A percentile compares a stretch with the other conserved stretches of the same genome.
Evolutionary conservation across 2,329 filamentous ascomycete species (phyloP).

Genomic region (Pleoardoris graminearum): DNA sequence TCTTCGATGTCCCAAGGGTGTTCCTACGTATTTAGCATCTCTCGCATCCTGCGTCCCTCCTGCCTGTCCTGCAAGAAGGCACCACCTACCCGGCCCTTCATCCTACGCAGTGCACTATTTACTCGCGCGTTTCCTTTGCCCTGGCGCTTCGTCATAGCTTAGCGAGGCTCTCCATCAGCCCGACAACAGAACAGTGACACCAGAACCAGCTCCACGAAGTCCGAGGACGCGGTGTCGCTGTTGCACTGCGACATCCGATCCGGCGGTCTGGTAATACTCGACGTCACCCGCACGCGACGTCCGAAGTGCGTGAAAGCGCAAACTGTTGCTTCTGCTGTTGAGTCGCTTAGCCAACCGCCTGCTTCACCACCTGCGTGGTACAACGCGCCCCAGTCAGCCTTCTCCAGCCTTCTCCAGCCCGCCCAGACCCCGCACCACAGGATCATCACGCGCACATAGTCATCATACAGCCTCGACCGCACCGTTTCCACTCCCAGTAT

Average conservation of each 20-base stretch:
- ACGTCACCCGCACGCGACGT: background rate
- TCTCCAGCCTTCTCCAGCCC: conserved; percentile 3
- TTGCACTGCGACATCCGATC: background rate
- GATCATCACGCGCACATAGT: background rate
- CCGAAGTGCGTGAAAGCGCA: background rate
- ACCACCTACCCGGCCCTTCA: background rate
- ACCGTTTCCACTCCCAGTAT: background rate
- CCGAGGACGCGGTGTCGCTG: background rate
- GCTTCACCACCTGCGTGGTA: conserved; percentile 6
- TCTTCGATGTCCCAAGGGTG: no score
- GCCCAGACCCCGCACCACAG: conserved; percentile 1
- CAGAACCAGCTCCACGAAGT: background rate
- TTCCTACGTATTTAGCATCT: background rate
- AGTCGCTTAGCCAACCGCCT: conserved; percentile 18
- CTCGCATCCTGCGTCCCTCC: background rate
- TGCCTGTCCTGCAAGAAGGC: background rate
- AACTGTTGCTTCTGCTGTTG: conserved; percentile 7
- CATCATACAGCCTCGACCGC: background rate
- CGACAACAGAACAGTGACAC: background rate
- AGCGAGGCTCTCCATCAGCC: conserved; percentile 1
- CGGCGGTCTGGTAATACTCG: background rate
- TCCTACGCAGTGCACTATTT: background rate
- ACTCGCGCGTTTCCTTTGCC: background rate
- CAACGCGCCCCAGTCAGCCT: conserved; percentile 1
- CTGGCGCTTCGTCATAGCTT: background rate